Percentiles rank a stretch among this genome's conserved stretches.
These are phyloP conservation scores for Pulveroboletus sp. DNA, from an alignment of 768 basidiomycete species.

Conservation along the genomic window DNA sequence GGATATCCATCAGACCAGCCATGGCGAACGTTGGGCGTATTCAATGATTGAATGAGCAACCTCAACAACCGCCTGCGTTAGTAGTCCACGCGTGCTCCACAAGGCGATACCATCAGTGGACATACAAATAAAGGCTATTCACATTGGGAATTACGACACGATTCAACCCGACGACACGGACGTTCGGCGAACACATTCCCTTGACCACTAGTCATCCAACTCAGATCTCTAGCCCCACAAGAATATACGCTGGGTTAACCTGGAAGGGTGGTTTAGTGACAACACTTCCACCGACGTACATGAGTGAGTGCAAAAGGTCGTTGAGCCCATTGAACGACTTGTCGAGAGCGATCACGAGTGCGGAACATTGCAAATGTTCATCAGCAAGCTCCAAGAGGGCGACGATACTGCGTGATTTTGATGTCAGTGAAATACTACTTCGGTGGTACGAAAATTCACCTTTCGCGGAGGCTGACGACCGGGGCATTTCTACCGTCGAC, in stretches of 20 bases:
- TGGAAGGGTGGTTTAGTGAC: slow-evolving; percentile 77
- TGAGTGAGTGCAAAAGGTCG: slow-evolving; percentile 78
- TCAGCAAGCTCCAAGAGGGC: slow-evolving; percentile 85
- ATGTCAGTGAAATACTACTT: slow-evolving; percentile 1
- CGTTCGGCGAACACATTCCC: slow-evolving; percentile 24
- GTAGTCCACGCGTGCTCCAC: neutral
- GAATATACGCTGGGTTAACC: slow-evolving; percentile 70
- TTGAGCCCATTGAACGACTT: slow-evolving; percentile 65
- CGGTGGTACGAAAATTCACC: slow-evolving; percentile 39
- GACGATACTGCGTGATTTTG: slow-evolving; percentile 56
- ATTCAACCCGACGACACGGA: slow-evolving; percentile 25
- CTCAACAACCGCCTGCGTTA: neutral
- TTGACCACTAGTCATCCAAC: slow-evolving; percentile 14
- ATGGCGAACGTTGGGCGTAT: slow-evolving; percentile 1
- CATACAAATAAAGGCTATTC: slow-evolving; percentile 8
- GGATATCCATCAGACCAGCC: slow-evolving; percentile 24
- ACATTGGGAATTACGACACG: slow-evolving; percentile 4
- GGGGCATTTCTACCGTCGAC: slow-evolving; percentile 82
- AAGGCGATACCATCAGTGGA: neutral
- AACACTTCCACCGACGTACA: slow-evolving; percentile 88
- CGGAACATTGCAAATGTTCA: slow-evolving; percentile 72
- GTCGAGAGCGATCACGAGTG: slow-evolving; percentile 77
- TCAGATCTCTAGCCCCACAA: slow-evolving; percentile 83
- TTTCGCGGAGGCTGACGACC: slow-evolving; percentile 76
- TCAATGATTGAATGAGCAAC: neutral